phyloP scores from a whole-genome alignment of 148 eudicot genomes.

The Vaccinium corymbosum region DNA sequence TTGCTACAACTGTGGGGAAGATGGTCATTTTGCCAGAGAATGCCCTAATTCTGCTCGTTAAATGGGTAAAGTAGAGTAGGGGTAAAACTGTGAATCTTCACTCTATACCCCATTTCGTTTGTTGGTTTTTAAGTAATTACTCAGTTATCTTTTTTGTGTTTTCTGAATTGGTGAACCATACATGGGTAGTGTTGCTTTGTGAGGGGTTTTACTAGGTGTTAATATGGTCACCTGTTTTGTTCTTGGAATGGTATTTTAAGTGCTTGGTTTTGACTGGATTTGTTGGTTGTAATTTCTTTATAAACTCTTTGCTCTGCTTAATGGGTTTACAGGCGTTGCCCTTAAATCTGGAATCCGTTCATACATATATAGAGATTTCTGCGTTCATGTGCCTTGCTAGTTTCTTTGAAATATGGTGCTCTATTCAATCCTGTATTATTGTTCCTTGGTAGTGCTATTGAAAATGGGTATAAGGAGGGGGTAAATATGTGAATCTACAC shows the following conservation, averaged over 20 bases:
- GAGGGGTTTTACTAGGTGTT: neutral
- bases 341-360: neutral
- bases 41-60: slow-evolving; percentile 7
- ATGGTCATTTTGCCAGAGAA: slow-evolving; percentile 11
- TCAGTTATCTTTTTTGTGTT: neutral
- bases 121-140: neutral
- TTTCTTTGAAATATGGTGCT: neutral
- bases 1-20: slow-evolving; percentile 6
- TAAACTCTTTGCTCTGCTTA: neutral
- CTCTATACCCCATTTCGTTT: neutral
- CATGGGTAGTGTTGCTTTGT: neutral
- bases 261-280: neutral
- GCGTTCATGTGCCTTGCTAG: neutral
- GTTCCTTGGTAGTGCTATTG: neutral
- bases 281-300: neutral
- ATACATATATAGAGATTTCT: neutral
- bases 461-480: neutral
- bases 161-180: slow-evolving; percentile 1
- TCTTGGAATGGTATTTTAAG: neutral
- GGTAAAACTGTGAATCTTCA: neutral
- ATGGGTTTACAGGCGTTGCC: neutral
- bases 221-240: slow-evolving; percentile 2
- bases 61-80: neutral
- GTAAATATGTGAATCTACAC: no score
- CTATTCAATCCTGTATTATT: neutral